Conservation (phyloP, 2,329 filamentous ascomycete genomes). For the Alternaria sp. region DNA sequence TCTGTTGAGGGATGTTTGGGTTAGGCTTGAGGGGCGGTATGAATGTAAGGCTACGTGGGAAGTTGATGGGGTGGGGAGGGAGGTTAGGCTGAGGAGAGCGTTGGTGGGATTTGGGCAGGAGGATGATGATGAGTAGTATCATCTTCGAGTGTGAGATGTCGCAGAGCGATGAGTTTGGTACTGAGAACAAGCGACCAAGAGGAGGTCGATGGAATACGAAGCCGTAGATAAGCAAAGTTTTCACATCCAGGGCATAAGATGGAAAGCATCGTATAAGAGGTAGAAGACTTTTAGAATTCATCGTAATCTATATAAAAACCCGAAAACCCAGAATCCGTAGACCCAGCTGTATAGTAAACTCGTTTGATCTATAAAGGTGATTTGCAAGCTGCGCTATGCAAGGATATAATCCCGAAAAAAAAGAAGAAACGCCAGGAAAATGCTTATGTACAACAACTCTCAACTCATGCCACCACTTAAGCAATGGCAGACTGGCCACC, state of each 20-base stretch:
- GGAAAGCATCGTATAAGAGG: slow-evolving; percentile 60
- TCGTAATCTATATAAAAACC: slow-evolving; percentile 1
- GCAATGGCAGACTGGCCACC: slow-evolving; percentile 62
- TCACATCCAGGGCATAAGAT: slow-evolving; percentile 53
- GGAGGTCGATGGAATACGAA: background rate
- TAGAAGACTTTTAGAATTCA: slow-evolving; percentile 56
- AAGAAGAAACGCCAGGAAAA: slow-evolving; percentile 4
- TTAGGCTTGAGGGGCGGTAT: slow-evolving; percentile 6
- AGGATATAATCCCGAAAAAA: slow-evolving; percentile 5
- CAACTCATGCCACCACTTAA: slow-evolving; percentile 38
- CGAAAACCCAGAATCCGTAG: slow-evolving; percentile 1
- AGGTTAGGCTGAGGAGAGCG: slow-evolving; percentile 9
- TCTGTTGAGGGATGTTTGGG: slow-evolving; percentile 17
- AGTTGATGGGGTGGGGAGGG: slow-evolving; percentile 6
- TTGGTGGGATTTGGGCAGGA: slow-evolving; percentile 7
- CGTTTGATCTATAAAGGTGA: slow-evolving; percentile 9
- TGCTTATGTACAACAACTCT: slow-evolving; percentile 5
- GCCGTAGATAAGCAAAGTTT: background rate
- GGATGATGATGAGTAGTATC: background rate
- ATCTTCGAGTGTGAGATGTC: background rate
- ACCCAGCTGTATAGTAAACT: background rate
- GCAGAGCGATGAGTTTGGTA: background rate
- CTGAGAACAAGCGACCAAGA: background rate
- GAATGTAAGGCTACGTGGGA: slow-evolving; percentile 20
- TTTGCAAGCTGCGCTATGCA: slow-evolving; percentile 11